Conservation (phyloP, 164 flowering plant species). For the Sextonia rubra region DNA sequence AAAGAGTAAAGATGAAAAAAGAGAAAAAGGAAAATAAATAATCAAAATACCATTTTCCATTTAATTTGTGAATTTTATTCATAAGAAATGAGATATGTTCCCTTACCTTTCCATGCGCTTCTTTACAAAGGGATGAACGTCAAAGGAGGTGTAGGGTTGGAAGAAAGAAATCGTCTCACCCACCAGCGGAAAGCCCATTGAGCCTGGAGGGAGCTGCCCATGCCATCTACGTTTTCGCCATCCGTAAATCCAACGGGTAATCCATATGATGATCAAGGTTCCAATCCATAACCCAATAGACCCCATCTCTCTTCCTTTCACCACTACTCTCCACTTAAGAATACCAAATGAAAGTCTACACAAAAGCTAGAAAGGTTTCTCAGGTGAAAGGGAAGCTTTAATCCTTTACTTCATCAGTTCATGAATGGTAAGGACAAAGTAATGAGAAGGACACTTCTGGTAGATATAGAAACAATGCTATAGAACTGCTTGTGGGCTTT, state of each 20-base stretch:
- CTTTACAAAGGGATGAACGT: conserved; percentile 29
- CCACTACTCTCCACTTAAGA: too few relatives aligned
- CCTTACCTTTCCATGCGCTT: conserved; percentile 26
- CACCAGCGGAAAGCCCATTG: conserved; percentile 35
- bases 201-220: conserved; percentile 35
- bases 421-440: too few relatives aligned
- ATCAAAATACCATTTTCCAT: not conserved
- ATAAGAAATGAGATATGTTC: not conserved
- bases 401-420: too few relatives aligned
- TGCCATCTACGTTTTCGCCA: conserved; percentile 34
- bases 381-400: too few relatives aligned
- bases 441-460: too few relatives aligned
- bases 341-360: too few relatives aligned
- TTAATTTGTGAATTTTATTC: not conserved
- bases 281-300: conserved; percentile 15
- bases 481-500: too few relatives aligned
- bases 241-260: conserved; percentile 25
- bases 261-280: conserved; percentile 19
- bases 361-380: too few relatives aligned
- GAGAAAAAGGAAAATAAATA: too few relatives aligned
- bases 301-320: conserved; percentile 17
- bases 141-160: conserved; percentile 22
- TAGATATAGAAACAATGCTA: too few relatives aligned
- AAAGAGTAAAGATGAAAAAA: not conserved
- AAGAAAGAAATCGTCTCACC: conserved; percentile 36